Conservation (phyloP, 495 filamentous ascomycete species). For the Penicillium nucicola region DNA sequence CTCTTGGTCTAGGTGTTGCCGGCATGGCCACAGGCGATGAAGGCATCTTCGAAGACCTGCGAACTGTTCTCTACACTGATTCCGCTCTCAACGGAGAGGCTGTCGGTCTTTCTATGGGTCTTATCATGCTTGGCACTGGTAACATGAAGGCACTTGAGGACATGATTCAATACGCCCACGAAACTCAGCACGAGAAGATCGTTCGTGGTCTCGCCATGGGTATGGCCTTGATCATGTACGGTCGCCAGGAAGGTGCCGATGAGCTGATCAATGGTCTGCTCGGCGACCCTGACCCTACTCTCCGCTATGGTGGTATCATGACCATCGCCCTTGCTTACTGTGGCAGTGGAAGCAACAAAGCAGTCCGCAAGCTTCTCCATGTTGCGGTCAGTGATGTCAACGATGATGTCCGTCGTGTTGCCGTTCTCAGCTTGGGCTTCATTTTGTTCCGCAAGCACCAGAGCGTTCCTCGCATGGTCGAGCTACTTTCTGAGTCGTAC, state of each 20-base stretch:
- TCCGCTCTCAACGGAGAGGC: constrained; percentile 97
- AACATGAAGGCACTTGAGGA: constrained; percentile 86
- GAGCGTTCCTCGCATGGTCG: constrained; percentile 98
- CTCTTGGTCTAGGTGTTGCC: constrained; percentile 91
- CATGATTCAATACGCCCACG: constrained; percentile 96
- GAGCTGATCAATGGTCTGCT: constrained; percentile 89
- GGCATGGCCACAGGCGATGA: constrained; percentile 95
- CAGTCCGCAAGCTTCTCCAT: constrained; percentile 94
- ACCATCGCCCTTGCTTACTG: constrained; percentile 98
- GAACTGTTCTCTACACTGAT: constrained; percentile 81
- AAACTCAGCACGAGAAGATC: constrained; percentile 98
- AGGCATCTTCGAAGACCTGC: constrained; percentile 87
- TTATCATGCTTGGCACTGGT: constrained; percentile 96
- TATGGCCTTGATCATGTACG: constrained; percentile 99
- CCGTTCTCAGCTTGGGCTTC: constrained; percentile 98
- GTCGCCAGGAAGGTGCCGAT: constrained; percentile 90
- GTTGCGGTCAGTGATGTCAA: constrained; percentile 97
- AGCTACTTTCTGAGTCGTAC: constrained; percentile 95
- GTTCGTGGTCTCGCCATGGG: constrained; percentile 92
- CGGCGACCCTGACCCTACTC: constrained; percentile 86
- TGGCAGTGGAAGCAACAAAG: constrained; percentile 97
- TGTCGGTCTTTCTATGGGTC: constrained; percentile 89
- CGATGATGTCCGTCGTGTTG: constrained; percentile 92
- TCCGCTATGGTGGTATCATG: constrained; percentile 98
- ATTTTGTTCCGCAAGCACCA: constrained; percentile 97